Conservation (phyloP, 257 asterid genomes). For the Capsicum chinense region DNA sequence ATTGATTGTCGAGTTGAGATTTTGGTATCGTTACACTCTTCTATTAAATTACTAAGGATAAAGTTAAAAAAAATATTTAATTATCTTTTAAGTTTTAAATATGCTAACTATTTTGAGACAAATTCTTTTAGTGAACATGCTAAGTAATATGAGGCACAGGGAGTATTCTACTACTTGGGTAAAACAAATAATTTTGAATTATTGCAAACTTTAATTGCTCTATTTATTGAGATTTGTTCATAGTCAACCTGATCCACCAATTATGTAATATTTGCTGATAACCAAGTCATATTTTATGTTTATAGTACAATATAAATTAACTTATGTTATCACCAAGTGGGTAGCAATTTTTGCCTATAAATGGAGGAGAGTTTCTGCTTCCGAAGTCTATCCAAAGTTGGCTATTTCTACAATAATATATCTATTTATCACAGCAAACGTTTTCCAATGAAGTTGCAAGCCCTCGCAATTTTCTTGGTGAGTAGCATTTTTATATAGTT, state of each 20-base stretch:
- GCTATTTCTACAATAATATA: neutral
- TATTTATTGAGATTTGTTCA: neutral
- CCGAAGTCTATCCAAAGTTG: neutral
- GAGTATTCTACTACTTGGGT: too few species aligned
- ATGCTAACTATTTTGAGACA: too few species aligned
- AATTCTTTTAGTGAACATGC: too few species aligned
- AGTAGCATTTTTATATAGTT: neutral
- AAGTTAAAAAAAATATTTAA: too few species aligned
- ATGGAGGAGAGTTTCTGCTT: neutral
- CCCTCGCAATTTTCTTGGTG: neutral
- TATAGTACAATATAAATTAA: neutral
- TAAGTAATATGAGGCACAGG: too few species aligned
- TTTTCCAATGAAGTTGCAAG: neutral
- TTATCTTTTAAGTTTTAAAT: too few species aligned
- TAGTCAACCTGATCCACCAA: too few species aligned
- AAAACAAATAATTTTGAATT: too few species aligned
- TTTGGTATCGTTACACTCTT: too few species aligned
- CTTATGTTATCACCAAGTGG: neutral
- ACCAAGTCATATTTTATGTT: neutral
- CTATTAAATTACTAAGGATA: too few species aligned
- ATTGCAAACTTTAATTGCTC: neutral
- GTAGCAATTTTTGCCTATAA: neutral
- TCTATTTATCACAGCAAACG: neutral
- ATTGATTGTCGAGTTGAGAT: too few species aligned
- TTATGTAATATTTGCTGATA: too few species aligned